These are phyloP conservation scores for Pythium sukuiense DNA, from an alignment of 352 stramenopile species.

Conservation along the genomic window DNA sequence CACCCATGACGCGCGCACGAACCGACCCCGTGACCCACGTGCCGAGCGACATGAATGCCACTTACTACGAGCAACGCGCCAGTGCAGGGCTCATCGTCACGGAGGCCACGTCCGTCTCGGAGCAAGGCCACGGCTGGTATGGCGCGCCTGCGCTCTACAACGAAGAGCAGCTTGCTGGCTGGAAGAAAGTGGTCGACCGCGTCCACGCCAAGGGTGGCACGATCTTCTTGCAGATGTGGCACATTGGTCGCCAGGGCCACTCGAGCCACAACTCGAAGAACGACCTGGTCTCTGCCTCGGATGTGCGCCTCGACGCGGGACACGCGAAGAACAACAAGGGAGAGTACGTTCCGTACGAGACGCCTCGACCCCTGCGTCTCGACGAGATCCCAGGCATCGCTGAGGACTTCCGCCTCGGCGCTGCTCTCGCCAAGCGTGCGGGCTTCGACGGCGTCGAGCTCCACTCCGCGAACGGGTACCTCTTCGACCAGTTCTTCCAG, in stretches of 20 bases:
- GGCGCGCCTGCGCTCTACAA: constrained; percentile 27
- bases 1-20: constrained; percentile 24
- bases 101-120: constrained; percentile 1
- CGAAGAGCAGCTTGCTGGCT: constrained; percentile 13
- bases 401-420: constrained; percentile 51
- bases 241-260: constrained; percentile 53
- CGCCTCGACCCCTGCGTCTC: constrained; percentile 45
- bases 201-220: background rate
- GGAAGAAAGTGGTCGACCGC: background rate
- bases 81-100: constrained; percentile 10
- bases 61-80: constrained; percentile 31
- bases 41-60: constrained; percentile 15
- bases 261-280: constrained; percentile 34
- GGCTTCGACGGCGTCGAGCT: constrained; percentile 41
- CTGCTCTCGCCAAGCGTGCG: constrained; percentile 44
- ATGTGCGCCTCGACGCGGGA: constrained; percentile 1
- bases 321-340: background rate
- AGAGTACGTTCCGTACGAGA: constrained; percentile 29
- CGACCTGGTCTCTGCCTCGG: constrained; percentile 32
- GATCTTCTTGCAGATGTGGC: constrained; percentile 70
- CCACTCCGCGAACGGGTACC: constrained; percentile 84
- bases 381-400: constrained; percentile 62
- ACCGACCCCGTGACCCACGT: background rate
- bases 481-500: constrained; percentile 84
- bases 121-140: constrained; percentile 4